A percentile compares a stretch with the other conserved stretches of the same genome.
These are phyloP conservation scores for Malus asiatica DNA, from an alignment of 306 rosid species.

Conservation along the genomic window DNA sequence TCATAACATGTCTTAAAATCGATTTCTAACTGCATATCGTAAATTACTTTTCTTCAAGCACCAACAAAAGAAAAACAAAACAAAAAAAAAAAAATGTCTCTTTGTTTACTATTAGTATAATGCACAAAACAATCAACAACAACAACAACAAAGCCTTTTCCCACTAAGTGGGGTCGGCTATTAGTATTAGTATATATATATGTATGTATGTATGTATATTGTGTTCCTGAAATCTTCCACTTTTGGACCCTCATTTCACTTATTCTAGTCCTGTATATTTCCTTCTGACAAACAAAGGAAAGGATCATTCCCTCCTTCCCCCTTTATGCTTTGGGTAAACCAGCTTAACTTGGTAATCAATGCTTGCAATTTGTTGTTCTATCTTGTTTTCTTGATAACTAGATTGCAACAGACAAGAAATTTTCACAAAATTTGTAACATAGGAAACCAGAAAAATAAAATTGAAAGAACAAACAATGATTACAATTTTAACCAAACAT, in stretches of 20 bases:
- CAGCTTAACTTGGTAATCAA: not conserved
- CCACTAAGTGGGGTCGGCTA: too few species aligned
- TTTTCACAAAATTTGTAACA: not conserved
- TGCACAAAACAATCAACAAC: not conserved
- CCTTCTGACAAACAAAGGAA: not conserved
- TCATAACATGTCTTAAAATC: not conserved
- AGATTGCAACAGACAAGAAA: not conserved
- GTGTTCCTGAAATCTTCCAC: too few species aligned
- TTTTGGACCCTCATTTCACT: too few species aligned
- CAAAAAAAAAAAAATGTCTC: not conserved
- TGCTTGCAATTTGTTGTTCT: not conserved
- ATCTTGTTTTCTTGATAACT: not conserved
- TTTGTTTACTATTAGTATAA: not conserved
- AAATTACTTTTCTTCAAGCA: not conserved
- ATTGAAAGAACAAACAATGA: not conserved
- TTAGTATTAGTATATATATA: too few species aligned
- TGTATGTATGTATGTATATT: too few species aligned
- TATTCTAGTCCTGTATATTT: too few species aligned
- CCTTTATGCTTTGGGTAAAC: not conserved
- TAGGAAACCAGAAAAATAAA: not conserved
- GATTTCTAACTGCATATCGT: not conserved
- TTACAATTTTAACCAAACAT: too few species aligned
- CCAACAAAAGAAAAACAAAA: not conserved
- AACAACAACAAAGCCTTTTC: too few species aligned
- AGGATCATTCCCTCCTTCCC: not conserved